These are phyloP conservation scores for Ustilago bromivora DNA, from an alignment of 1,284 basidiomycete genomes.

Conservation along the genomic window DNA sequence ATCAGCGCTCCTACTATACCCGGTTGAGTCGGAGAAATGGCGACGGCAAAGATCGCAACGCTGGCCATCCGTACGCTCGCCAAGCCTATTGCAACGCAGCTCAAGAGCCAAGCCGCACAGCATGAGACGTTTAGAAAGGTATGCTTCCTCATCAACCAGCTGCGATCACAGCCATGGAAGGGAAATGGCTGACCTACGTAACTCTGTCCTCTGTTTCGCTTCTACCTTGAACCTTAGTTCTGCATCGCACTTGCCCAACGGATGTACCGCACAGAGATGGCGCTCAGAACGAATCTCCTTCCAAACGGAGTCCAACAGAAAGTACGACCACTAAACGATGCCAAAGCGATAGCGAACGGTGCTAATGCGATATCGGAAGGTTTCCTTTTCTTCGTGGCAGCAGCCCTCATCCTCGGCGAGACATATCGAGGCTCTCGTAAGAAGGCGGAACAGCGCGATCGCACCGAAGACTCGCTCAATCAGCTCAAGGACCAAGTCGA, in stretches of 20 bases:
- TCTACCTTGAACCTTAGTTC: conserved; percentile 21
- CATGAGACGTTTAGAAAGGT: conserved; percentile 64
- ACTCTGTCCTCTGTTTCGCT: no score
- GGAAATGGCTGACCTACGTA: neutral
- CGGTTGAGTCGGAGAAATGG: conserved; percentile 40
- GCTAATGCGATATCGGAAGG: conserved; percentile 67
- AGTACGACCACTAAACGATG: conserved; percentile 67
- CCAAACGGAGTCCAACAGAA: conserved; percentile 54
- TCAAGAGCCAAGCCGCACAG: conserved; percentile 64
- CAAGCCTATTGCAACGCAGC: conserved; percentile 67
- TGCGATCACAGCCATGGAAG: neutral
- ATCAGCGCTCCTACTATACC: neutral
- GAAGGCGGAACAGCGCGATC: conserved; percentile 60
- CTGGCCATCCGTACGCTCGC: conserved; percentile 65
- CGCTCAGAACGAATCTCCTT: conserved; percentile 59
- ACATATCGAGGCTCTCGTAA: conserved; percentile 61
- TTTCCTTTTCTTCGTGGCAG: conserved; percentile 67
- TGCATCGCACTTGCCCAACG: conserved; percentile 64
- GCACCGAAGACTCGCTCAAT: conserved; percentile 58
- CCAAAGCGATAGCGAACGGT: conserved; percentile 63
- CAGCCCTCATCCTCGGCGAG: conserved; percentile 65
- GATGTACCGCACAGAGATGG: conserved; percentile 66
- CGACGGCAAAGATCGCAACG: conserved; percentile 65
- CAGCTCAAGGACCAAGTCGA: conserved; percentile 50
- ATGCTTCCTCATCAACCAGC: neutral